Conservation (phyloP, 805 yeast genomes). For the Hanseniaspora lachancei region DNA sequence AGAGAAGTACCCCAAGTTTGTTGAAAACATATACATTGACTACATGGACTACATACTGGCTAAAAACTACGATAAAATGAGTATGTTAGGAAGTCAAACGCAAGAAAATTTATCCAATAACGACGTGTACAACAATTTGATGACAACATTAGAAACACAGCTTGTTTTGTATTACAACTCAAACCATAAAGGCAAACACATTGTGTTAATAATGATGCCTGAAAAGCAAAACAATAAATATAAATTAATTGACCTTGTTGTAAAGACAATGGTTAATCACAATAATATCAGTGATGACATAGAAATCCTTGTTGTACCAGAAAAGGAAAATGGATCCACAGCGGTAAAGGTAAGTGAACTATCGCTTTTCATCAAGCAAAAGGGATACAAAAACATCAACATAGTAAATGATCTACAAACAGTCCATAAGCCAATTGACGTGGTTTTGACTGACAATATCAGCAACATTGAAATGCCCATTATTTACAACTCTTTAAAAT, state of each 20-base stretch:
- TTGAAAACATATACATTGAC: slow-evolving; percentile 27
- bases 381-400: not conserved
- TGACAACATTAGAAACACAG: not conserved
- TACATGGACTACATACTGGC: slow-evolving; percentile 14
- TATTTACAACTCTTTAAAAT: not conserved
- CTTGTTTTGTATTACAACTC: not conserved
- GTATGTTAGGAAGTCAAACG: not conserved
- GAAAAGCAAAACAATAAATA: not conserved
- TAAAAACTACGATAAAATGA: not conserved
- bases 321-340: not conserved
- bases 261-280: not conserved
- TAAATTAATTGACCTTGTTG: not conserved
- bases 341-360: not conserved
- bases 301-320: not conserved
- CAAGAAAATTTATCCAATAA: not conserved
- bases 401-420: not conserved
- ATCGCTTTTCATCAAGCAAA: not conserved
- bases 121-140: not conserved
- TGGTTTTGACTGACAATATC: not conserved
- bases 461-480: not conserved
- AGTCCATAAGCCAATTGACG: not conserved
- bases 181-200: not conserved
- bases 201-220: not conserved
- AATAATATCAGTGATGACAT: not conserved
- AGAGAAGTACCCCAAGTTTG: slow-evolving; percentile 29